phyloP scores from a whole-genome alignment of 2,329 filamentous ascomycete species.

The Pseudodiploospora longispora region DNA sequence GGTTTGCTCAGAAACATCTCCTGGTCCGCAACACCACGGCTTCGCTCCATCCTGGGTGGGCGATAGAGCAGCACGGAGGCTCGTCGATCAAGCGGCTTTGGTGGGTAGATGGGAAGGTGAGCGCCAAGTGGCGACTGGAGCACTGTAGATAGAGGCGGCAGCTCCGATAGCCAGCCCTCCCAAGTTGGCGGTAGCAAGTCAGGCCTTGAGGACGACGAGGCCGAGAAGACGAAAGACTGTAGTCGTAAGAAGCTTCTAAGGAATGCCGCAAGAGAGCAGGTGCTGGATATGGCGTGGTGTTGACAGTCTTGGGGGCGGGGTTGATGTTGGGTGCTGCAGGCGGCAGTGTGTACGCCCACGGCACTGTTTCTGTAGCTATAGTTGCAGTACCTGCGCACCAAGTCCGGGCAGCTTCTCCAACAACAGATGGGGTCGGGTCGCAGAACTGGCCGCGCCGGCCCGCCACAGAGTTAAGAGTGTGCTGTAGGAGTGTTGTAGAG shows the following conservation, averaged over 20 bases:
- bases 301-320: slow-evolving; percentile 3
- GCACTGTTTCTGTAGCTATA: too few relatives aligned
- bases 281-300: neutral
- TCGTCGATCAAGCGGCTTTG: slow-evolving; percentile 3
- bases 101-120: neutral
- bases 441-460: slow-evolving; percentile 14
- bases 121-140: neutral
- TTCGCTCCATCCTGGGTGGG: slow-evolving; percentile 37
- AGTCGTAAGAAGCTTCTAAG: too few relatives aligned
- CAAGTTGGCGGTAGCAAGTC: too few relatives aligned
- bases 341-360: too few relatives aligned
- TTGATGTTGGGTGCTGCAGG: neutral
- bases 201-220: too few relatives aligned
- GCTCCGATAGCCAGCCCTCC: too few relatives aligned
- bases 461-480: neutral
- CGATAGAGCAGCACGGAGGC: slow-evolving; percentile 1
- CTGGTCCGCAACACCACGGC: slow-evolving; percentile 63
- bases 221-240: too few relatives aligned
- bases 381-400: too few relatives aligned
- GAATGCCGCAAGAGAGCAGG: too few relatives aligned
- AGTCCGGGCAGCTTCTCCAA: slow-evolving; percentile 3
- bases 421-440: slow-evolving; percentile 8
- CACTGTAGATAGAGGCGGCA: neutral
- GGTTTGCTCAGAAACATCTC: slow-evolving; percentile 71
- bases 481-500: too few relatives aligned